A percentile compares a stretch with the other conserved stretches of the same genome.
Conservation (phyloP, 2,329 filamentous ascomycete species). For the Exophiala xenobiotica region DNA sequence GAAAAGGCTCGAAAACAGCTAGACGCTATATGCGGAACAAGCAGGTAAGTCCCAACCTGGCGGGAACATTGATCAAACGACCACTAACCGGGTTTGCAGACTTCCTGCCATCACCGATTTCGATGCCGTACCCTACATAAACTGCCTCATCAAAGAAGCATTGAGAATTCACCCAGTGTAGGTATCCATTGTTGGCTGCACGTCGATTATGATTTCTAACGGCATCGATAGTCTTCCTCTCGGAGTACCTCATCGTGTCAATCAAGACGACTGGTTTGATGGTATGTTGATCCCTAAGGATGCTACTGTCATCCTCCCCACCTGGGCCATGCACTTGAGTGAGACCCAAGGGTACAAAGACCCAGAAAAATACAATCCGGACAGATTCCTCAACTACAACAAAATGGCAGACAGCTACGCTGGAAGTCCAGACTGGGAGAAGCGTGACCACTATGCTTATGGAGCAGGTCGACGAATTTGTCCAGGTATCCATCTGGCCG, state of each 20-base stretch:
- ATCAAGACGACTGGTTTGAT: conserved; percentile 50
- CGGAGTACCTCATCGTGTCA: conserved; percentile 31
- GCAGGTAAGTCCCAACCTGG: conserved; percentile 31
- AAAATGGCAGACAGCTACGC: conserved; percentile 10
- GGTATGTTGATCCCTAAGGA: conserved; percentile 52
- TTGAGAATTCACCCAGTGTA: conserved; percentile 43
- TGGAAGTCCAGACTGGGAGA: conserved; percentile 2
- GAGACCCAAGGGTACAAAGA: conserved; percentile 42
- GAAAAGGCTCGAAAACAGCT: conserved; percentile 49
- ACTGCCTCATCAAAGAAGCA: conserved; percentile 42
- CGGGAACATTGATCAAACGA: background rate
- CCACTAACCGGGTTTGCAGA: background rate
- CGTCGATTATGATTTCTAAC: background rate
- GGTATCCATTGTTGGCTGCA: background rate
- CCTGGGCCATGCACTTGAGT: conserved; percentile 35
- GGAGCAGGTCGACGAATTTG: conserved; percentile 30
- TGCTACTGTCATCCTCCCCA: conserved; percentile 40
- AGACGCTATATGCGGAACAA: conserved; percentile 48
- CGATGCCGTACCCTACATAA: conserved; percentile 36
- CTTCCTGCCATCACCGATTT: conserved; percentile 36
- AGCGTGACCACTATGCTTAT: conserved; percentile 21
- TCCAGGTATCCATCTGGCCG: conserved; percentile 27
- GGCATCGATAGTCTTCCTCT: conserved; percentile 4
- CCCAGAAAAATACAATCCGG: conserved; percentile 43
- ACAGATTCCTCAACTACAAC: conserved; percentile 49